Evolutionary conservation across 2,329 filamentous ascomycete genomes (phyloP), one percentile per base, ranked within the genome.

Genomic region (Colletotrichum tabaci): DNA sequence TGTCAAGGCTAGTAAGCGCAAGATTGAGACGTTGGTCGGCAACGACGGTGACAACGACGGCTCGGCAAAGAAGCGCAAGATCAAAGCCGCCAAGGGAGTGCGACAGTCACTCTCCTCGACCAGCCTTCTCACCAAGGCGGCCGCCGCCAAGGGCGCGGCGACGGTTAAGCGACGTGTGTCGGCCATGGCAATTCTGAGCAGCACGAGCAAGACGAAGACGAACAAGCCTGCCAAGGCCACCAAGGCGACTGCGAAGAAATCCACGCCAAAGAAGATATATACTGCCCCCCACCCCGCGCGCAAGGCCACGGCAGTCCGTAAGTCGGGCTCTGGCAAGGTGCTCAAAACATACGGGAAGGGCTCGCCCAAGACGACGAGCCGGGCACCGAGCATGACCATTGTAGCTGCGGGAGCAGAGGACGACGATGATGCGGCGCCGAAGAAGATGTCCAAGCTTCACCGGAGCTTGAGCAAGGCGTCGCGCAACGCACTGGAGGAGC

Each of bases 1-100:
- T 2, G 79, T 84, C 63, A 88, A 86, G 76, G 82, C 84, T 5
- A 83, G 85, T 58, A 91, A 91, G 81, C 83, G 88, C 71, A 91
- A 90, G 81, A 77, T 89, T 3, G 85, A 87, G 77, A 87, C 89
- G 58, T 77, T 88, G 9, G 78, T 88, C 4, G 86, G 83, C 0
- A 84, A 84, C 8, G 77, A 78, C 15, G 81, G 62, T 72, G 76
- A 10, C 26, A 57, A 10, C 26, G 57, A 53, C 26, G 57, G 57
- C 26, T 42, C 61, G 35, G 56, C 69, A 12, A 74, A 74, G 63
- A 74, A 72, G 77, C 80, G 80, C 76, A 83, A 83, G 78, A 76
- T 80, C 26, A 77, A 79, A 58, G 69, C 77, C 4, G 77, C 77
- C 18, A 80, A 77, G 44, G 79, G 80, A 15, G 77, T 80, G 23